A percentile compares a stretch with the other conserved stretches of the same genome.
These are phyloP conservation scores for Aspergillus novoparasiticus DNA, from an alignment of 2,329 filamentous ascomycete species.

Conservation along the genomic window DNA sequence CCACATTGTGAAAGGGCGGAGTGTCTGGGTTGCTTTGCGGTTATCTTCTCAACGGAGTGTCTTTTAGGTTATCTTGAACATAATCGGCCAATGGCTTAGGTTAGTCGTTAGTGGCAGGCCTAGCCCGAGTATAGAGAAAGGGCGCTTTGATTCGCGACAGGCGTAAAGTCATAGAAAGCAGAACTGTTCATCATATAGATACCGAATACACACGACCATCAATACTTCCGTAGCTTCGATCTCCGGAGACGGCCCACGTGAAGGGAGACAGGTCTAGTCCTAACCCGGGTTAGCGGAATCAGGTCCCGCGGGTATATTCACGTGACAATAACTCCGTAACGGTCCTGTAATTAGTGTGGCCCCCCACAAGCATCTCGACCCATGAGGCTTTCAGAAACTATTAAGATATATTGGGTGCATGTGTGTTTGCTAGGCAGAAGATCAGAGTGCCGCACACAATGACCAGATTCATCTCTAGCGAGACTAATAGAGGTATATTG, in stretches of 20 bases:
- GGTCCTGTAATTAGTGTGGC: constrained; percentile 5
- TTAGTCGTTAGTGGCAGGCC: neutral
- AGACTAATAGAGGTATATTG: neutral
- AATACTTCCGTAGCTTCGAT: constrained; percentile 18
- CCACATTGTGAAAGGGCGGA: constrained; percentile 77
- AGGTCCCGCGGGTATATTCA: neutral
- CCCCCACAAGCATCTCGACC: constrained; percentile 9
- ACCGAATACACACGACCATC: neutral
- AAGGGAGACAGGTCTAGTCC: constrained; percentile 20
- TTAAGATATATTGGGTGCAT: neutral
- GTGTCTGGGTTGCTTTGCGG: constrained; percentile 13
- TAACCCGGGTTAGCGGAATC: constrained; percentile 15
- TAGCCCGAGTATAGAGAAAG: neutral
- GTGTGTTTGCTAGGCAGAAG: neutral
- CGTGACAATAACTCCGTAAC: constrained; percentile 6
- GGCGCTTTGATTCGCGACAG: neutral
- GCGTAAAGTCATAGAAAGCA: neutral
- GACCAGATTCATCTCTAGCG: neutral
- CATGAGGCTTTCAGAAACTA: neutral
- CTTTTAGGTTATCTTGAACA: constrained; percentile 20
- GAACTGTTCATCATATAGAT: neutral
- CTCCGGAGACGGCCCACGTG: constrained; percentile 22
- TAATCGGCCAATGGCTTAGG: constrained; percentile 10
- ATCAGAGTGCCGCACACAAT: neutral
- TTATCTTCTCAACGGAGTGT: constrained; percentile 21